These are phyloP conservation scores for Acidomyces sp. DNA, from an alignment of 495 filamentous ascomycete genomes.

Conservation along the genomic window DNA sequence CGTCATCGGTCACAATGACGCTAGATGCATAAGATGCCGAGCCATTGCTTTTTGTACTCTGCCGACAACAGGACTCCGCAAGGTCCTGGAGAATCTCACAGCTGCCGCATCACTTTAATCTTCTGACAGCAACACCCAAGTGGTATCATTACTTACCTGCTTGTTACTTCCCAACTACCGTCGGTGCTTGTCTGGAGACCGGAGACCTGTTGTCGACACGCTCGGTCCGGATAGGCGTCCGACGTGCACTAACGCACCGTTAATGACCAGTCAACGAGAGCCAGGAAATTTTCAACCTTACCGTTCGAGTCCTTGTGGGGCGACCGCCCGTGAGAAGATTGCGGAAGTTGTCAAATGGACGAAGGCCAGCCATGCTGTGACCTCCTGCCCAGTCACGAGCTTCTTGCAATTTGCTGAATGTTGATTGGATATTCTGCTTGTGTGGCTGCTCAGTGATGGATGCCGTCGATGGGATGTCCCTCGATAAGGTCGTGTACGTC, in stretches of 20 bases:
- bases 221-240: too few relatives aligned
- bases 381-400: not conserved
- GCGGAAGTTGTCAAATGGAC: not conserved
- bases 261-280: not conserved
- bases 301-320: not conserved
- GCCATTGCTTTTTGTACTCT: too few relatives aligned
- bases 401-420: not conserved
- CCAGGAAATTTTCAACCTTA: not conserved
- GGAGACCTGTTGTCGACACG: not conserved
- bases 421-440: conserved; percentile 1
- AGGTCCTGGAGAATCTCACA: conserved; percentile 8
- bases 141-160: conserved; percentile 3
- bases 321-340: not conserved
- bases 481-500: not conserved
- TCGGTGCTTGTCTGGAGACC: conserved; percentile 3
- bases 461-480: too few relatives aligned
- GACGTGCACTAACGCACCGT: too few relatives aligned
- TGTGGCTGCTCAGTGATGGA: conserved; percentile 7
- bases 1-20: too few relatives aligned
- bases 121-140: too few relatives aligned
- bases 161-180: conserved; percentile 6
- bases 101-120: too few relatives aligned
- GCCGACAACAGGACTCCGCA: conserved; percentile 1
- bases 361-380: conserved; percentile 1
- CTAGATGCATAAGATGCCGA: conserved; percentile 1